phyloP scores from a whole-genome alignment of 2,329 filamentous ascomycete genomes.

The Pseudocercospora macadamiae region DNA sequence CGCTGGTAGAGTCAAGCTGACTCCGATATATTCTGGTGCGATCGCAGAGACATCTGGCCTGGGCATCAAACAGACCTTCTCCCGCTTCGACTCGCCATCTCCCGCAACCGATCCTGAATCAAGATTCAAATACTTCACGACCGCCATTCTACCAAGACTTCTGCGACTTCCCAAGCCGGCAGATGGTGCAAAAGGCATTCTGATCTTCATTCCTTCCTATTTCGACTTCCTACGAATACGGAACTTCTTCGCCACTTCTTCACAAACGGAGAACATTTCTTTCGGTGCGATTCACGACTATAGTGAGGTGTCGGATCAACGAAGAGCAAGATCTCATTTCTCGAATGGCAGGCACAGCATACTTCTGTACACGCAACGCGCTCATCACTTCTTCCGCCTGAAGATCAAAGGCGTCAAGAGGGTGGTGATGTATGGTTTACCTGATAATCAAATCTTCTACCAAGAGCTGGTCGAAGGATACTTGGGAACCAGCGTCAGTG shows the following conservation, averaged over 20 bases:
- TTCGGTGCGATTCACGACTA: constrained; percentile 92
- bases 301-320: constrained; percentile 74
- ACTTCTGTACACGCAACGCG: constrained; percentile 87
- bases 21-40: constrained; percentile 67
- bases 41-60: constrained; percentile 57
- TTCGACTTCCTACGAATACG: constrained; percentile 92
- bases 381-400: constrained; percentile 96
- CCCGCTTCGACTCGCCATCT: constrained; percentile 74
- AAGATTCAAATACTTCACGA: constrained; percentile 88
- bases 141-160: constrained; percentile 75
- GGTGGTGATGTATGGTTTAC: constrained; percentile 87
- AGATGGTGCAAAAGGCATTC: constrained; percentile 61
- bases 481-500: constrained; percentile 57
- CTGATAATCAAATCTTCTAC: constrained; percentile 85
- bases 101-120: constrained; percentile 79
- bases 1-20: constrained; percentile 75
- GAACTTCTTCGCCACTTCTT: constrained; percentile 82
- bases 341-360: constrained; percentile 78
- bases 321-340: constrained; percentile 86
- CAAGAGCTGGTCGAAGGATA: constrained; percentile 73
- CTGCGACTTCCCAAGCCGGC: constrained; percentile 67
- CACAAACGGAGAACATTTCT: constrained; percentile 58
- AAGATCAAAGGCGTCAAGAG: constrained; percentile 77
- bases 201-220: constrained; percentile 91
- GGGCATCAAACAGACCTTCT: constrained; percentile 83